Evolutionary conservation across 495 filamentous ascomycete species (phyloP).

Genomic region (Aspergillus coremiiformis): DNA sequence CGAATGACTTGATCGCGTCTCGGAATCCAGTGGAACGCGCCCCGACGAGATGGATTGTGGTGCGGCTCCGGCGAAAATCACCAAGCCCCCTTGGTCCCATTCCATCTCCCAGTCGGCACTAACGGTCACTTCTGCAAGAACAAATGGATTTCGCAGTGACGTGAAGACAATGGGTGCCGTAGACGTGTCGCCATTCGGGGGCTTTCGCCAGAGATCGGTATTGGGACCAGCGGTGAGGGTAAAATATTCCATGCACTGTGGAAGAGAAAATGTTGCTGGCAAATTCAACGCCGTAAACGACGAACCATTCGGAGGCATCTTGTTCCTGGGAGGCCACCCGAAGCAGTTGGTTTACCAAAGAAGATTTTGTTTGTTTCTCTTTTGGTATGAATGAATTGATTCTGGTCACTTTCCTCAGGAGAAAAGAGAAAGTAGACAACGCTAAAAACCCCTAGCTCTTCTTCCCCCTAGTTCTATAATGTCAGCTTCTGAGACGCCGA

Average conservation of each 20-base stretch:
- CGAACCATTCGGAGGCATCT: slow-evolving; percentile 44
- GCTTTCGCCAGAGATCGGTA: slow-evolving; percentile 49
- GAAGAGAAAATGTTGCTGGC: slow-evolving; percentile 38
- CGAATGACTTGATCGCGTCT: slow-evolving; percentile 10
- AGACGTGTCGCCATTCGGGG: slow-evolving; percentile 46
- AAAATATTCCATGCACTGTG: slow-evolving; percentile 52
- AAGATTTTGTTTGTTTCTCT: not conserved
- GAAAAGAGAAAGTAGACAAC: not conserved
- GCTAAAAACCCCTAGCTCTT: not conserved
- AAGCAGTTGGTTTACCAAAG: not conserved
- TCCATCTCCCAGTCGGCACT: slow-evolving; percentile 53
- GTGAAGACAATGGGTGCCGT: slow-evolving; percentile 54
- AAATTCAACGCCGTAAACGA: slow-evolving; percentile 48
- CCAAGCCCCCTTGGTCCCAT: slow-evolving; percentile 64
- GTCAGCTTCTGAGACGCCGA: not conserved
- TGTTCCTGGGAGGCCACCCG: slow-evolving; percentile 1
- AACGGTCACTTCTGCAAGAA: slow-evolving; percentile 52
- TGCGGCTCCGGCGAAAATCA: slow-evolving; percentile 67
- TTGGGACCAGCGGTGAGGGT: slow-evolving; percentile 49
- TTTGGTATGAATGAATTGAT: not conserved
- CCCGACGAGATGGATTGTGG: slow-evolving; percentile 37
- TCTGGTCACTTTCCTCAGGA: not conserved
- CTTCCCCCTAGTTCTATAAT: not conserved
- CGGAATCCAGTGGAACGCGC: slow-evolving; percentile 5
- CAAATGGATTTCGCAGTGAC: slow-evolving; percentile 44